Evolutionary conservation across 306 rosid species (phyloP).

Genomic region (Myrica gale): DNA sequence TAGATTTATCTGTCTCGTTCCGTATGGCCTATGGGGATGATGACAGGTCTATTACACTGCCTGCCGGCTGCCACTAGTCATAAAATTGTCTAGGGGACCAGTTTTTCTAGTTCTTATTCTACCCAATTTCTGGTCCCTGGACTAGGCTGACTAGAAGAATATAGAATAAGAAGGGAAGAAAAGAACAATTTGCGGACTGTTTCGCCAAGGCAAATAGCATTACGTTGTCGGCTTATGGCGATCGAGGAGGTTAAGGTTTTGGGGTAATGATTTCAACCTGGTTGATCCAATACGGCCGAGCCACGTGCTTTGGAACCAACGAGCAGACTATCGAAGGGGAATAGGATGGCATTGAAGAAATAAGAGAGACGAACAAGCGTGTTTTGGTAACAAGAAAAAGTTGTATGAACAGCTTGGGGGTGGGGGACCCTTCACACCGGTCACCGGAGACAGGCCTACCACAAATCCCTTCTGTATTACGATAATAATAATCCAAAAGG

Average conservation of each 20-base stretch:
- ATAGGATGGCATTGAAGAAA: slow-evolving; percentile 23
- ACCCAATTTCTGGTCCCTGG: no score
- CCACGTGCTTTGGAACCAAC: background rate
- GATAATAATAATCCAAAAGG: background rate
- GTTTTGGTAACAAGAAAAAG: background rate
- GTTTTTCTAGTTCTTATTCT: no score
- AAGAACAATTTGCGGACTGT: no score
- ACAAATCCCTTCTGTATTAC: background rate
- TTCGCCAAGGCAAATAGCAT: no score
- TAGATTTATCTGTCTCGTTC: background rate
- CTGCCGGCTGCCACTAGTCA: background rate
- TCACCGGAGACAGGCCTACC: background rate
- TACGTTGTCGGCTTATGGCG: no score
- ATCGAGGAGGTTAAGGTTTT: no score
- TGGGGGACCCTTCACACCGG: background rate
- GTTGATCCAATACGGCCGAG: background rate
- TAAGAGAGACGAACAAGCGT: background rate
- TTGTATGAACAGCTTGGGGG: background rate
- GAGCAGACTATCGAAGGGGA: background rate
- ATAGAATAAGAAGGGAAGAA: no score
- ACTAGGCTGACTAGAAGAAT: no score
- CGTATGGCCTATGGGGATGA: background rate
- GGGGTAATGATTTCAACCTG: background rate
- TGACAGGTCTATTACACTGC: background rate
- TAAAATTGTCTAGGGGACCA: background rate